phyloP scores from a whole-genome alignment of 1,139 yeast genomes.

The Eremothecium cymbalariae region DNA sequence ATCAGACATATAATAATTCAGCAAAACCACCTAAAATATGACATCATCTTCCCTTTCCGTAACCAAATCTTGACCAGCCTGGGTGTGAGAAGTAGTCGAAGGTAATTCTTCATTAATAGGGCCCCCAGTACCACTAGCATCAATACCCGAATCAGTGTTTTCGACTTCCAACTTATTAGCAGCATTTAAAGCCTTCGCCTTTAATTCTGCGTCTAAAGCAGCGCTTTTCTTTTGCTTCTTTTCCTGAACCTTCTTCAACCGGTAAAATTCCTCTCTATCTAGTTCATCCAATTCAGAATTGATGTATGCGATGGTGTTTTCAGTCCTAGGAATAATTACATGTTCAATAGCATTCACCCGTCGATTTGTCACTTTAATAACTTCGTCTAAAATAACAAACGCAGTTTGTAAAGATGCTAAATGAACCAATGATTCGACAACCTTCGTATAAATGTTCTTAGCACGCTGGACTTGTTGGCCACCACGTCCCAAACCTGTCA shows the following conservation, averaged over 20 bases:
- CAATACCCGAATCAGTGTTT: conserved; percentile 9
- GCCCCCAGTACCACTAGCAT: conserved; percentile 7
- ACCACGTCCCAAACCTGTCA: conserved; percentile 97
- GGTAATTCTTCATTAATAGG: conserved; percentile 14
- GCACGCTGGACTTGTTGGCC: conserved; percentile 98
- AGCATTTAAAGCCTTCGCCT: conserved; percentile 18
- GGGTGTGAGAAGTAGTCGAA: not conserved
- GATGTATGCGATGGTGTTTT: conserved; percentile 87
- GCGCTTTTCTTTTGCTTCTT: conserved; percentile 64
- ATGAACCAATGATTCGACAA: conserved; percentile 92
- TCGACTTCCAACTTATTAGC: conserved; percentile 10
- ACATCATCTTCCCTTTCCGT: conserved; percentile 44
- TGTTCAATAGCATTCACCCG: conserved; percentile 99
- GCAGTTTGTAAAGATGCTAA: conserved; percentile 94
- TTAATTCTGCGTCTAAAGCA: conserved; percentile 32
- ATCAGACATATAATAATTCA: too few species aligned
- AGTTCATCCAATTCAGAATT: conserved; percentile 94
- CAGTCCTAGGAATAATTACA: conserved; percentile 94
- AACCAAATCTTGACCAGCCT: conserved; percentile 26
- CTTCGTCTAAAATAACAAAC: conserved; percentile 91
- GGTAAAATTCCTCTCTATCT: conserved; percentile 95
- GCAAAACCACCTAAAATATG: conserved; percentile 39
- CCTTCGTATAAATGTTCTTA: conserved; percentile 82
- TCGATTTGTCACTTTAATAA: conserved; percentile 93
- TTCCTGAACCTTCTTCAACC: conserved; percentile 90